These are phyloP conservation scores for Phytophthora aleatoria DNA, from an alignment of 352 stramenopile genomes.

Conservation along the genomic window DNA sequence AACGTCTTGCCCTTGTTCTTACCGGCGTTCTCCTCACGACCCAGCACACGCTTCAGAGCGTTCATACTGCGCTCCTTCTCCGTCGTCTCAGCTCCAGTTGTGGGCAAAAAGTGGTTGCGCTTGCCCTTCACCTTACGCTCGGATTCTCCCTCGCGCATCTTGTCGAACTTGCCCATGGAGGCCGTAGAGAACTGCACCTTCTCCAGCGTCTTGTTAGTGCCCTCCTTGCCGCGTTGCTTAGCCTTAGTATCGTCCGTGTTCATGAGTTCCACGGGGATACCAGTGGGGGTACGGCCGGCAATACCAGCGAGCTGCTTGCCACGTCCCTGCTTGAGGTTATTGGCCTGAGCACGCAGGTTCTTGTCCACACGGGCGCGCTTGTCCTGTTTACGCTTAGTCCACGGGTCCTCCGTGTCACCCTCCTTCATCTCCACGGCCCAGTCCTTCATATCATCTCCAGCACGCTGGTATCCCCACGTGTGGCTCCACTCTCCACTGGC, in stretches of 20 bases:
- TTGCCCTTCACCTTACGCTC: slow-evolving; percentile 89
- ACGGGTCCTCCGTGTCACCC: slow-evolving; percentile 94
- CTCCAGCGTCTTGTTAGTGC: slow-evolving; percentile 85
- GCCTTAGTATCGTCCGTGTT: slow-evolving; percentile 67
- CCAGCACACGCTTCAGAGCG: slow-evolving; percentile 74
- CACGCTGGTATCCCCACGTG: slow-evolving; percentile 92
- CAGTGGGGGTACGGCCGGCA: slow-evolving; percentile 58
- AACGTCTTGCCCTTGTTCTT: slow-evolving; percentile 68
- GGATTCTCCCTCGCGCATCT: slow-evolving; percentile 91
- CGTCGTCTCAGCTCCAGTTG: slow-evolving; percentile 68
- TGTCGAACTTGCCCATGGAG: slow-evolving; percentile 95
- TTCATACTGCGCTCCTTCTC: slow-evolving; percentile 87
- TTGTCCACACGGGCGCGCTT: slow-evolving; percentile 93
- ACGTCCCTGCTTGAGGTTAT: slow-evolving; percentile 75
- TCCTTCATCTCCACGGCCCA: slow-evolving; percentile 95
- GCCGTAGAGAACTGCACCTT: slow-evolving; percentile 94
- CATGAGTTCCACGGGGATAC: slow-evolving; percentile 92
- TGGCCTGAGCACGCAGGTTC: slow-evolving; percentile 89
- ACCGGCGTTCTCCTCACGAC: slow-evolving; percentile 76
- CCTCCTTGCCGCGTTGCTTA: slow-evolving; percentile 90
- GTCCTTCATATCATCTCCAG: slow-evolving; percentile 88
- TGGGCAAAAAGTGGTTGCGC: slow-evolving; percentile 81
- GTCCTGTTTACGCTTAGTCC: slow-evolving; percentile 92
- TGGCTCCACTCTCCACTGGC: slow-evolving; percentile 92
- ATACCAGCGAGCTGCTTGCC: slow-evolving; percentile 58